Evolutionary conservation across 2,329 filamentous ascomycete genomes (phyloP).

Genomic region (Fusarium siculi): DNA sequence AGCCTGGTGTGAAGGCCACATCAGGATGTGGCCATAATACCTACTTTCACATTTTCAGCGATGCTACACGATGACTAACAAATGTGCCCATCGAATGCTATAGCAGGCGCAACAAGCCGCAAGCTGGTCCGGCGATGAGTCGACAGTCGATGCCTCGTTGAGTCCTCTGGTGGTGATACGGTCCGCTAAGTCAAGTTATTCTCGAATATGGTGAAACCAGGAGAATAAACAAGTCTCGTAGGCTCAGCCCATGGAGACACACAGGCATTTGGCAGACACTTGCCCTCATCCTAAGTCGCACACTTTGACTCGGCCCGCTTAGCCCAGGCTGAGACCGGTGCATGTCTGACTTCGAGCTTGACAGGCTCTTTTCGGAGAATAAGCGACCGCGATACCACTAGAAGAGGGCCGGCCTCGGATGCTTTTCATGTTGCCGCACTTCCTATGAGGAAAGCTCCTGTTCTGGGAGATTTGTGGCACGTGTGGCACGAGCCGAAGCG

Average conservation of each 20-base stretch:
- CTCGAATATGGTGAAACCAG: constrained; percentile 45
- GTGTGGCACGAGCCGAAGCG: constrained; percentile 17
- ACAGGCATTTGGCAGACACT: constrained; percentile 21
- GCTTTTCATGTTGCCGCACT: constrained; percentile 18
- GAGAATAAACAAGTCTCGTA: constrained; percentile 30
- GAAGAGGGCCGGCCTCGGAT: constrained; percentile 27
- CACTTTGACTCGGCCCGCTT: constrained; percentile 45
- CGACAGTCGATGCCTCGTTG: constrained; percentile 20
- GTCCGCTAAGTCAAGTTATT: constrained; percentile 39
- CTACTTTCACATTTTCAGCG: neutral
- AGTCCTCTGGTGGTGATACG: constrained; percentile 36
- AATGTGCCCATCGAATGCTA: neutral
- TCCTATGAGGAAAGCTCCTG: constrained; percentile 25
- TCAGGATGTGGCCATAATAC: neutral
- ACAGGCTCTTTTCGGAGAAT: constrained; percentile 38
- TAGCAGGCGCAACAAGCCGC: constrained; percentile 1
- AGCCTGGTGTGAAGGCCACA: neutral
- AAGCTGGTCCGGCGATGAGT: constrained; percentile 15
- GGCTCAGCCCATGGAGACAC: constrained; percentile 31
- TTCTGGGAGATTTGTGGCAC: constrained; percentile 36
- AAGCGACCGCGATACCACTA: constrained; percentile 25
- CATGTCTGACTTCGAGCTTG: constrained; percentile 45
- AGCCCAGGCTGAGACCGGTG: constrained; percentile 35
- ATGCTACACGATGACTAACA: neutral
- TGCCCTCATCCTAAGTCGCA: constrained; percentile 29